A percentile compares a stretch with the other conserved stretches of the same genome.
Conservation (phyloP, 2,329 filamentous ascomycete genomes). For the Alternaria panax region DNA sequence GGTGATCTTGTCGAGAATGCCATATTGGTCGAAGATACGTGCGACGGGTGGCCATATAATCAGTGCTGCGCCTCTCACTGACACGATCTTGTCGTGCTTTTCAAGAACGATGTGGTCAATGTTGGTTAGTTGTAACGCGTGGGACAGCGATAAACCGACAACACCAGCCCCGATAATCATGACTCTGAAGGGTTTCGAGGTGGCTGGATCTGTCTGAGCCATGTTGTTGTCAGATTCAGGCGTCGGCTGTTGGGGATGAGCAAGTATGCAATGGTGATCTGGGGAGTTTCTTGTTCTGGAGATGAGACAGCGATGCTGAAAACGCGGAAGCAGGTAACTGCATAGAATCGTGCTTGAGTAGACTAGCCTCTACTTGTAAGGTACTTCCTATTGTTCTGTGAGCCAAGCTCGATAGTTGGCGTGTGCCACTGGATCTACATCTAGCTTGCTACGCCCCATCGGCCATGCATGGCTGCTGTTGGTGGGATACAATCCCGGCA, state of each 20-base stretch:
- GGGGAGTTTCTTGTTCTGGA: background rate
- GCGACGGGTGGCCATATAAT: slow-evolving; percentile 28
- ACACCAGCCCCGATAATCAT: slow-evolving; percentile 30
- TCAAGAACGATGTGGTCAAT: slow-evolving; percentile 38
- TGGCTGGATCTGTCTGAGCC: background rate
- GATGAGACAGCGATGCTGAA: background rate
- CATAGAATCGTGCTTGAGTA: background rate
- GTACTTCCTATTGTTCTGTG: background rate
- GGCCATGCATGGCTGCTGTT: background rate
- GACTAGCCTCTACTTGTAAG: background rate
- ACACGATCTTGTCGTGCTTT: slow-evolving; percentile 27
- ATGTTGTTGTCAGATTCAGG: background rate
- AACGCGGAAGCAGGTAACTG: background rate
- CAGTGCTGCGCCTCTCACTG: slow-evolving; percentile 30
- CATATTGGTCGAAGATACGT: slow-evolving; percentile 36
- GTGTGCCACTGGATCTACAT: background rate
- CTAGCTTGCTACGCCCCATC: background rate
- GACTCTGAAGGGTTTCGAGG: slow-evolving; percentile 21
- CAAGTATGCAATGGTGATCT: background rate
- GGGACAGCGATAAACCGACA: slow-evolving; percentile 28
- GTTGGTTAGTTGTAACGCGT: slow-evolving; percentile 27
- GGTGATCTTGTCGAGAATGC: slow-evolving; percentile 21
- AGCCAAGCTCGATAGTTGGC: background rate
- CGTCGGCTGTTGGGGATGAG: background rate
- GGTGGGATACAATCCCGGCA: background rate